Conservation (phyloP, 305 asterid species). For the Fraxinus paxiana region DNA sequence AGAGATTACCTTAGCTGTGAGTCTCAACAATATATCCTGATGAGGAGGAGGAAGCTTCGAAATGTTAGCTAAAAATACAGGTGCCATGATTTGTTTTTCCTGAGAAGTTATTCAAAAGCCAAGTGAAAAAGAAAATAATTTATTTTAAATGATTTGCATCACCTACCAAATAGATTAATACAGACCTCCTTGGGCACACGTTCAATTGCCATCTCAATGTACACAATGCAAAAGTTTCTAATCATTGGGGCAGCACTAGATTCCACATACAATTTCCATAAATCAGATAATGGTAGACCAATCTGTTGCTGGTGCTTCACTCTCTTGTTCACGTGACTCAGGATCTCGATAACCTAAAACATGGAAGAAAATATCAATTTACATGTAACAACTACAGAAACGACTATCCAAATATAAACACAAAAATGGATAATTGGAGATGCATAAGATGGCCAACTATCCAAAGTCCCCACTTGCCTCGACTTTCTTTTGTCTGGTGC, state of each 20-base stretch:
- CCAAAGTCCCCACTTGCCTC: not conserved
- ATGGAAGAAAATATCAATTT: slow-evolving; percentile 20
- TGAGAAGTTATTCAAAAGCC: slow-evolving; percentile 31
- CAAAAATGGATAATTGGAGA: not conserved
- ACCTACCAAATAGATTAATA: slow-evolving; percentile 20
- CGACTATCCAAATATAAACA: slow-evolving; percentile 3
- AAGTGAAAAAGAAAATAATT: slow-evolving; percentile 9
- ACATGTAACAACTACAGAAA: slow-evolving; percentile 10
- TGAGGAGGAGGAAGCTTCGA: slow-evolving; percentile 80
- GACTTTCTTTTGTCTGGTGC: slow-evolving; percentile 1
- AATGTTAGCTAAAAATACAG: slow-evolving; percentile 55
- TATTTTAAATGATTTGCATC: not conserved
- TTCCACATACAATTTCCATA: slow-evolving; percentile 77
- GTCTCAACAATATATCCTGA: slow-evolving; percentile 79
- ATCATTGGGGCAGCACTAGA: slow-evolving; percentile 72
- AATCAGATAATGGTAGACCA: slow-evolving; percentile 65
- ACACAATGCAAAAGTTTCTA: slow-evolving; percentile 81
- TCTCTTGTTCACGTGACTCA: slow-evolving; percentile 91
- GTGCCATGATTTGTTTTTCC: slow-evolving; percentile 72
- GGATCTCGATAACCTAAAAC: slow-evolving; percentile 76
- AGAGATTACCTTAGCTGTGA: slow-evolving; percentile 57
- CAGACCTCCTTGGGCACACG: slow-evolving; percentile 70
- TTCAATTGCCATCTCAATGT: slow-evolving; percentile 86
- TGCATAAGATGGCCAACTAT: slow-evolving; percentile 10
- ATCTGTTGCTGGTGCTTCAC: slow-evolving; percentile 69